A percentile compares a stretch with the other conserved stretches of the same genome.
Conservation (phyloP, 768 basidiomycete genomes). For the Hygrophorus pudorinus region DNA sequence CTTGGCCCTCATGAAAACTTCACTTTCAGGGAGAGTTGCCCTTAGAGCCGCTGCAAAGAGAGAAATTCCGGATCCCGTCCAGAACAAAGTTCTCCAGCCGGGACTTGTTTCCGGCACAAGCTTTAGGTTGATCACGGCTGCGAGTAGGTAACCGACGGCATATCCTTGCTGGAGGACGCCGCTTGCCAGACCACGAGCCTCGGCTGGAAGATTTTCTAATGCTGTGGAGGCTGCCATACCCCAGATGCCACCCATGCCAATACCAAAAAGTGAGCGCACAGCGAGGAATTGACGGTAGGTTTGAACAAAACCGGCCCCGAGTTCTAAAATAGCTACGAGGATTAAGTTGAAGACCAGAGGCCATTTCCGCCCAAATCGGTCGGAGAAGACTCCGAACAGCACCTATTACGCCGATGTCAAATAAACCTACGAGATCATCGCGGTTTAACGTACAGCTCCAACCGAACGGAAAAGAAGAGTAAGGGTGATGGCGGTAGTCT, state of each 20-base stretch:
- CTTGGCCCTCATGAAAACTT: slow-evolving; percentile 58
- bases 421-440: slow-evolving; percentile 12
- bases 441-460: slow-evolving; percentile 41
- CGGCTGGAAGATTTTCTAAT: slow-evolving; percentile 83
- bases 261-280: slow-evolving; percentile 73
- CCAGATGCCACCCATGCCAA: slow-evolving; percentile 89
- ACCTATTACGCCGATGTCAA: slow-evolving; percentile 22
- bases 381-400: slow-evolving; percentile 77
- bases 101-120: slow-evolving; percentile 36
- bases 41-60: slow-evolving; percentile 61
- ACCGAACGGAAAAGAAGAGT: slow-evolving; percentile 86
- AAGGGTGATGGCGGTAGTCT: slow-evolving; percentile 80
- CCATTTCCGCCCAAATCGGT: slow-evolving; percentile 92
- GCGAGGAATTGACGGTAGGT: slow-evolving; percentile 75
- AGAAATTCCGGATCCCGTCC: slow-evolving; percentile 63
- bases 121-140: slow-evolving; percentile 71
- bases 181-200: slow-evolving; percentile 74
- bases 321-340: slow-evolving; percentile 60
- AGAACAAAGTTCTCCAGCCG: slow-evolving; percentile 77
- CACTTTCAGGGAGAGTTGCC: slow-evolving; percentile 65
- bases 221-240: slow-evolving; percentile 73
- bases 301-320: slow-evolving; percentile 72
- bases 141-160: slow-evolving; percentile 74
- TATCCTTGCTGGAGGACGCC: slow-evolving; percentile 89
- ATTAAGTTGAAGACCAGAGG: slow-evolving; percentile 72